A percentile compares a stretch with the other conserved stretches of the same genome.
Evolutionary conservation across 2,329 filamentous ascomycete genomes (phyloP).

Genomic region (Cercospora brassicicola): DNA sequence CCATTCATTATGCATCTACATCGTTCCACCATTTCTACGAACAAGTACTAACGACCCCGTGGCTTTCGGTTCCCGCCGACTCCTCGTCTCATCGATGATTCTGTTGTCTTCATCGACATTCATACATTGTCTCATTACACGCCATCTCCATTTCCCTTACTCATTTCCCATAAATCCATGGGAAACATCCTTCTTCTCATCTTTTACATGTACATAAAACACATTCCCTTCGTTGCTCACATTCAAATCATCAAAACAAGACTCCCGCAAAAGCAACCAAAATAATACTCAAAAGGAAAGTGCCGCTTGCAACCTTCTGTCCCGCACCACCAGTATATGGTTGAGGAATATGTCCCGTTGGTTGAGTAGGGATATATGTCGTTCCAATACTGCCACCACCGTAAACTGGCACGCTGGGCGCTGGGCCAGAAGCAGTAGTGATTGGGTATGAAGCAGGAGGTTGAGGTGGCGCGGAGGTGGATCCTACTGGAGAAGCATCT

Average conservation of each 20-base stretch:
- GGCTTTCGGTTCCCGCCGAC: background rate
- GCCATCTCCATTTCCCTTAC: background rate
- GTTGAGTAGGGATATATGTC: conserved; percentile 12
- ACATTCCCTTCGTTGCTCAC: background rate
- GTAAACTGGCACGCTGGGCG: background rate
- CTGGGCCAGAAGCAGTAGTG: conserved; percentile 11
- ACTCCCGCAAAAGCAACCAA: background rate
- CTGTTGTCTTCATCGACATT: background rate
- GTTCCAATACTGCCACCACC: conserved; percentile 12
- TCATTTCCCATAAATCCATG: background rate
- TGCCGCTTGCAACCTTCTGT: background rate
- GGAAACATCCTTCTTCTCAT: background rate
- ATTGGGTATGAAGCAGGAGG: conserved; percentile 21
- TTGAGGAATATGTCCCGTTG: conserved; percentile 1
- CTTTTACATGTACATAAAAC: background rate
- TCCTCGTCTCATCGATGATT: background rate
- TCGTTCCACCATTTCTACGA: background rate
- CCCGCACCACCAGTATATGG: conserved; percentile 14
- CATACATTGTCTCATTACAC: background rate
- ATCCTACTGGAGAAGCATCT: background rate
- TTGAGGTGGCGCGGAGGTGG: conserved; percentile 4
- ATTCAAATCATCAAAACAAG: background rate
- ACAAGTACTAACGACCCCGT: background rate
- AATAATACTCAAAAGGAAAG: background rate
- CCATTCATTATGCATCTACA: background rate